Conservation (phyloP, 1,139 yeast genomes). For the Hemisphaericaspora lyxosophila region DNA sequence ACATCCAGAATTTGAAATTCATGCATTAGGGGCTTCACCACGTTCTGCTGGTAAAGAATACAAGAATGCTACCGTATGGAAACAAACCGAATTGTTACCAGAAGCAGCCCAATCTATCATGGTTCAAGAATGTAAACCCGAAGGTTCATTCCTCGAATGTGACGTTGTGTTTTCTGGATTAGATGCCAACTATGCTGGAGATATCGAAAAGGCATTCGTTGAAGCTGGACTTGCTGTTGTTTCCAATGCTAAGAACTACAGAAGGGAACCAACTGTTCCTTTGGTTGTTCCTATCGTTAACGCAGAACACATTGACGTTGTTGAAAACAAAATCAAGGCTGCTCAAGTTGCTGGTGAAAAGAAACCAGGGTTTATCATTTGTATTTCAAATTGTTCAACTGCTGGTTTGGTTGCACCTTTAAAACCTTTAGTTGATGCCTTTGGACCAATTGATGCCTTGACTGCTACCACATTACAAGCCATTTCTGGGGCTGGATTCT, state of each 20-base stretch:
- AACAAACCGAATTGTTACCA: constrained; percentile 85
- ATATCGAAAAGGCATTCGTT: constrained; percentile 80
- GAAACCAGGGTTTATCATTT: constrained; percentile 80
- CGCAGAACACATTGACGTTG: constrained; percentile 84
- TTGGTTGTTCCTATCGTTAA: constrained; percentile 93
- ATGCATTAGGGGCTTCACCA: constrained; percentile 87
- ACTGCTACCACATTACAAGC: constrained; percentile 96
- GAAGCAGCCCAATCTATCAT: constrained; percentile 56
- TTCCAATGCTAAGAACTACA: constrained; percentile 94
- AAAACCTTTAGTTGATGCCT: constrained; percentile 82
- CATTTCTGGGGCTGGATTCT: constrained; percentile 96
- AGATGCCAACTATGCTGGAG: constrained; percentile 92
- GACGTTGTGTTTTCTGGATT: constrained; percentile 94
- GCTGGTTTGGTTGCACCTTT: constrained; percentile 97
- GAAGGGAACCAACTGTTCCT: constrained; percentile 87
- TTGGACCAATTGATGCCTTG: constrained; percentile 85
- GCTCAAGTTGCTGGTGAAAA: constrained; percentile 53
- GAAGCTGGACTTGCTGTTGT: constrained; percentile 81
- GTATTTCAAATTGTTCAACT: constrained; percentile 97
- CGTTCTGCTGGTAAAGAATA: constrained; percentile 92
- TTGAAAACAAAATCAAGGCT: constrained; percentile 57
- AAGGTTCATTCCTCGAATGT: constrained; percentile 74
- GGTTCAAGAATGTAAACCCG: constrained; percentile 78
- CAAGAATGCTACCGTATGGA: constrained; percentile 88
- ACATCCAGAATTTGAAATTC: constrained; percentile 87